phyloP scores from a whole-genome alignment of 768 basidiomycete species.

The Sporobolomyces roseus region DNA sequence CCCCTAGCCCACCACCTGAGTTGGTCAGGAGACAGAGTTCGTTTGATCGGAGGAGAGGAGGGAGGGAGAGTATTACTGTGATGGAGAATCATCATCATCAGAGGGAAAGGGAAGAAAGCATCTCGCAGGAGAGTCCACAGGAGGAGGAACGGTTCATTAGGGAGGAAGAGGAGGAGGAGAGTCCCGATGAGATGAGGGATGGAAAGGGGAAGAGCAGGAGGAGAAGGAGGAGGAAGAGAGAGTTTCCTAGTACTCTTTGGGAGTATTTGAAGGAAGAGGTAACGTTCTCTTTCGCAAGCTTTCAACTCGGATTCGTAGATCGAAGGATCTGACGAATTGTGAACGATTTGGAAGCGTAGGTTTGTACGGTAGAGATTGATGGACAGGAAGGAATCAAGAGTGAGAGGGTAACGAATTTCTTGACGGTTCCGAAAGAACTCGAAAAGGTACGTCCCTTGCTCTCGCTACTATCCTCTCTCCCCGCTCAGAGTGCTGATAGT shows the following conservation, averaged over 20 bases:
- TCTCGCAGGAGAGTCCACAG: neutral
- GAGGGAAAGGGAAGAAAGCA: neutral
- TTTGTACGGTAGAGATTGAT: conserved; percentile 87
- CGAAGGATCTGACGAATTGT: conserved; percentile 49
- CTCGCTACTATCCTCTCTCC: no score
- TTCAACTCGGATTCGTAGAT: no score
- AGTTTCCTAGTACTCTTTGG: conserved; percentile 73
- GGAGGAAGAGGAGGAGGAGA: neutral
- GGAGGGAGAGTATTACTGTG: neutral
- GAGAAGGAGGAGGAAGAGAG: neutral
- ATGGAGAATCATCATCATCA: neutral
- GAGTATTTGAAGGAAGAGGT: conserved; percentile 86
- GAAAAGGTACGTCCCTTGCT: conserved; percentile 67
- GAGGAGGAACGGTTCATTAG: neutral
- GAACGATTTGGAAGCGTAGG: conserved; percentile 60
- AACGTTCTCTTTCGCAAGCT: neutral
- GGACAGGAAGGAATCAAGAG: conserved; percentile 89
- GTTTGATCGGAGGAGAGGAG: neutral
- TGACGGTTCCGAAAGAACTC: conserved; percentile 83
- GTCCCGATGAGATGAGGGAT: neutral
- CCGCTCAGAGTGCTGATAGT: no score
- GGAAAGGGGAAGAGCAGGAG: neutral
- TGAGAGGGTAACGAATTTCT: conserved; percentile 93
- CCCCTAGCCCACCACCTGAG: neutral
- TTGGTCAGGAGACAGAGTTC: neutral